Conservation (phyloP, 768 basidiomycete genomes). For the Boletus barrowsii region DNA sequence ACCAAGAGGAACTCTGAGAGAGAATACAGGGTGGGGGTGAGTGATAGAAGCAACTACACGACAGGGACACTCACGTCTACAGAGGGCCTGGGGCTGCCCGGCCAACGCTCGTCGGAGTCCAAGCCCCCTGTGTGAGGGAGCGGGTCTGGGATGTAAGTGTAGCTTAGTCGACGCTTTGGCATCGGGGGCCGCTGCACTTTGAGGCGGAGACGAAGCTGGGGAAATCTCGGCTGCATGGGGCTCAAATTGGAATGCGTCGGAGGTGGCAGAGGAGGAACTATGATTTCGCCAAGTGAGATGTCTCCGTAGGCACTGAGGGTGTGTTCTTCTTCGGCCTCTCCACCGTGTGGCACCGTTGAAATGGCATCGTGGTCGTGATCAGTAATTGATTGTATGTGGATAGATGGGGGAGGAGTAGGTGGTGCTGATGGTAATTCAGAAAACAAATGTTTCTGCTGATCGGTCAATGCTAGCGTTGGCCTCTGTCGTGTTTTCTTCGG, state of each 20-base stretch:
- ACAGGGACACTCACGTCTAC: slow-evolving; percentile 11
- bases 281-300: slow-evolving; percentile 39
- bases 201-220: slow-evolving; percentile 23
- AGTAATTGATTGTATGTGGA: not conserved
- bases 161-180: slow-evolving; percentile 22
- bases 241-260: not conserved
- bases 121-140: not conserved
- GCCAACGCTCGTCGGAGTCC: slow-evolving; percentile 11
- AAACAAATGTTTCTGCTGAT: not conserved
- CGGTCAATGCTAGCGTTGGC: not conserved
- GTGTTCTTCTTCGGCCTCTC: slow-evolving; percentile 34
- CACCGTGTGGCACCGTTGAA: not conserved
- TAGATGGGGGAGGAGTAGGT: not conserved
- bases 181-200: slow-evolving; percentile 27
- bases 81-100: slow-evolving; percentile 11
- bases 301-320: slow-evolving; percentile 45
- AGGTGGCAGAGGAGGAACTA: slow-evolving; percentile 30
- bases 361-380: not conserved
- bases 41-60: not conserved
- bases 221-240: not conserved
- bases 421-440: not conserved
- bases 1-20: slow-evolving; percentile 8
- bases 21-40: not conserved
- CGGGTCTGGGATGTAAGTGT: slow-evolving; percentile 9
- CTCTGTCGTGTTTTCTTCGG: not conserved